A percentile compares a stretch with the other conserved stretches of the same genome.
phyloP scores from a whole-genome alignment of 768 basidiomycete species.

The Strobilomyces dryophilus region DNA sequence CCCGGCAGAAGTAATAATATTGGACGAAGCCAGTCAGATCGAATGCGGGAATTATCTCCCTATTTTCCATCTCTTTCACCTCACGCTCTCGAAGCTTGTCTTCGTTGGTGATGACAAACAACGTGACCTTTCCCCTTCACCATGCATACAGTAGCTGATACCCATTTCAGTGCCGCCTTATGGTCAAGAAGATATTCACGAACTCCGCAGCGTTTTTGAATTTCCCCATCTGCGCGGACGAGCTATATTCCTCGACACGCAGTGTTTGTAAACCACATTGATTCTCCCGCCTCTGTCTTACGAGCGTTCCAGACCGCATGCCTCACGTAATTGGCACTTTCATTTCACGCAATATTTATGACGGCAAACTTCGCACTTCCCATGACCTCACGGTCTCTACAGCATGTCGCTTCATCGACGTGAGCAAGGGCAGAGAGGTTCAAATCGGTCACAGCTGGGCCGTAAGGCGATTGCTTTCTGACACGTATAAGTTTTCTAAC shows the following conservation, averaged over 20 bases:
- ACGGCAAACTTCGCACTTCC: conserved; percentile 49
- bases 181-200: conserved; percentile 64
- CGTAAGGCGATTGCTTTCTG: conserved; percentile 15
- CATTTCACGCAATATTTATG: conserved; percentile 65
- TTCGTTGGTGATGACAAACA: conserved; percentile 40
- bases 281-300: neutral
- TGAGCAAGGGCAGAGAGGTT: conserved; percentile 30
- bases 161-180: conserved; percentile 60
- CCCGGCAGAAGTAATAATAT: conserved; percentile 37
- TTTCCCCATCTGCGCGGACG: conserved; percentile 48
- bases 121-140: conserved; percentile 17
- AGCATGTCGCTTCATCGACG: conserved; percentile 38
- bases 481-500: conserved; percentile 3
- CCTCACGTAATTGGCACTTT: conserved; percentile 69
- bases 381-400: conserved; percentile 40
- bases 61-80: conserved; percentile 25
- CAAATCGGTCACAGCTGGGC: conserved; percentile 32
- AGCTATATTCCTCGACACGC: conserved; percentile 58
- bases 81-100: conserved; percentile 32
- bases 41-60: conserved; percentile 39
- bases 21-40: conserved; percentile 49
- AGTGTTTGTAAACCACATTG: conserved; percentile 48
- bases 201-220: conserved; percentile 76
- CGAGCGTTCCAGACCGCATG: conserved; percentile 62
- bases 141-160: neutral